phyloP scores from a whole-genome alignment of 441 rosid species.

The Pelargonium citronellum region DNA sequence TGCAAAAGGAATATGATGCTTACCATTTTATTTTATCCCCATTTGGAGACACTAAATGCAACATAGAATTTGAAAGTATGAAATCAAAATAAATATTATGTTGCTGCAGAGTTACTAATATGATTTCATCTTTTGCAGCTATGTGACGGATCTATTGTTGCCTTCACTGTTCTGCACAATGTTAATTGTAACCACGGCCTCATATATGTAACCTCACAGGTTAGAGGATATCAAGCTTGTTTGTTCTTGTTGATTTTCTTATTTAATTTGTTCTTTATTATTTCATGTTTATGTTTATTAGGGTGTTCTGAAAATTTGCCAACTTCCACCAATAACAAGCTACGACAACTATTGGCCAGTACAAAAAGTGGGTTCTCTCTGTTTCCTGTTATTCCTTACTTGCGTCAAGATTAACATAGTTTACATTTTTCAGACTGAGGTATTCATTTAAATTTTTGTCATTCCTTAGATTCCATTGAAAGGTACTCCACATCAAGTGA shows the following conservation, averaged over 20 bases:
- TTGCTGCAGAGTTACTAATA: neutral
- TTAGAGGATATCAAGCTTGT: constrained; percentile 25
- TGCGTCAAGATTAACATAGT: neutral
- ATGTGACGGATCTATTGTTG: constrained; percentile 88
- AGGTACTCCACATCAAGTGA: constrained; percentile 98
- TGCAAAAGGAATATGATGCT: too few relatives aligned
- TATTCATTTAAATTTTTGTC: constrained; percentile 25
- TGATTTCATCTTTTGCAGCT: constrained; percentile 48
- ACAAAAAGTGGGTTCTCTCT: constrained; percentile 59
- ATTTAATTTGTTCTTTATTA: neutral
- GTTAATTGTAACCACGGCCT: constrained; percentile 95
- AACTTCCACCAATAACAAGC: constrained; percentile 66
- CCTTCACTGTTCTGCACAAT: constrained; percentile 97
- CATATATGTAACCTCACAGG: constrained; percentile 96
- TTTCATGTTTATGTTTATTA: constrained; percentile 29
- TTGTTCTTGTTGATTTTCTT: neutral
- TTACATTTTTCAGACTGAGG: neutral
- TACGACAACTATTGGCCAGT: constrained; percentile 98
- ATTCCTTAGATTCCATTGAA: constrained; percentile 71
- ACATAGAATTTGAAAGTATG: neutral
- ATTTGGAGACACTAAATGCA: neutral
- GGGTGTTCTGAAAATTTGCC: constrained; percentile 97
- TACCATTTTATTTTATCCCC: neutral
- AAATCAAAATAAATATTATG: constrained; percentile 5
- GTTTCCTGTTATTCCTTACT: neutral